These are phyloP conservation scores for Berkeleyomyces rouxiae DNA, from an alignment of 2,329 filamentous ascomycete species.

Conservation along the genomic window DNA sequence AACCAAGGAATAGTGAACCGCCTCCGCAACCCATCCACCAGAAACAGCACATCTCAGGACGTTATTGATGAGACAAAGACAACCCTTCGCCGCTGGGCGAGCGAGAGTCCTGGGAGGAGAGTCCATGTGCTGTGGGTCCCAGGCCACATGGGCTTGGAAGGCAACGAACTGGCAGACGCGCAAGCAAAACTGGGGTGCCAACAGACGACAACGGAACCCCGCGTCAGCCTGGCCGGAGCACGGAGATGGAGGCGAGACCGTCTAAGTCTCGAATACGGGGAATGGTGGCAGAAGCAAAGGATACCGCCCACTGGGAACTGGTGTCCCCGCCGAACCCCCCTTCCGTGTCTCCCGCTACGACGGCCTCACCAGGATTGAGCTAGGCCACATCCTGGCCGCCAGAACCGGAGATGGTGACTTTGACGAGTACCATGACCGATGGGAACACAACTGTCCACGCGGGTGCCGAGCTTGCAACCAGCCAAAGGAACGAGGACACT, in stretches of 20 bases:
- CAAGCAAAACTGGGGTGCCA: neutral
- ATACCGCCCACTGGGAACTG: too few species aligned
- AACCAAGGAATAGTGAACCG: neutral
- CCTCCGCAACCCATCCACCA: neutral
- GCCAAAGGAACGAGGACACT: neutral
- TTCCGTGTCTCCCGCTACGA: too few species aligned
- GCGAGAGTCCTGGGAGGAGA: neutral
- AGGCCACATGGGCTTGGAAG: neutral
- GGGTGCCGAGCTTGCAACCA: neutral
- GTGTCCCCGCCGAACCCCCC: too few species aligned
- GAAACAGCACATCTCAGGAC: neutral
- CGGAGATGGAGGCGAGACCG: too few species aligned
- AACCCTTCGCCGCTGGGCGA: neutral
- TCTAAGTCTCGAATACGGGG: too few species aligned
- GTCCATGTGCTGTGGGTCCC: neutral
- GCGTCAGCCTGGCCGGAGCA: neutral
- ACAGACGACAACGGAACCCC: neutral
- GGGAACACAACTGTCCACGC: neutral
- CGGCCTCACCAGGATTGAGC: too few species aligned
- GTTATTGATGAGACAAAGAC: neutral
- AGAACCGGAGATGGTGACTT: neutral
- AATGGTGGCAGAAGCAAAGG: too few species aligned
- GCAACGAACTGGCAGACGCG: neutral
- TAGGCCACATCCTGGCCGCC: neutral
- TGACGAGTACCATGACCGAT: neutral